Evolutionary conservation across 2,329 filamentous ascomycete species (phyloP).

Genomic region (Xenoacremonium recifei): DNA sequence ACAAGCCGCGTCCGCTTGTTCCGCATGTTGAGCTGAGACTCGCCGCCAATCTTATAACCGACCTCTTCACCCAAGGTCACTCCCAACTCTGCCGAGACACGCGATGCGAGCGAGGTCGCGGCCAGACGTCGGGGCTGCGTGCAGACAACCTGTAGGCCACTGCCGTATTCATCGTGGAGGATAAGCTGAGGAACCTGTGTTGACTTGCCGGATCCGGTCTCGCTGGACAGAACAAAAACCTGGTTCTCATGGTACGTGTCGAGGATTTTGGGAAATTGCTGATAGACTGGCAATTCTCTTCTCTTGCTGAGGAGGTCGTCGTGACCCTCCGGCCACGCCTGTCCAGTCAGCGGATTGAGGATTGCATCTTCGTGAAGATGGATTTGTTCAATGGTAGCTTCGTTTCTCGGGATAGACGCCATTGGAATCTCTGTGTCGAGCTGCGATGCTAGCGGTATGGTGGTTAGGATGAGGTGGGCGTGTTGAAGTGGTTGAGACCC

Average conservation of each 20-base stretch:
- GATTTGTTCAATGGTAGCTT: slow-evolving; percentile 13
- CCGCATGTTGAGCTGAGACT: slow-evolving; percentile 66
- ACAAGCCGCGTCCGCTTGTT: slow-evolving; percentile 5
- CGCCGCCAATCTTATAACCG: slow-evolving; percentile 84
- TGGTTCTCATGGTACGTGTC: slow-evolving; percentile 12
- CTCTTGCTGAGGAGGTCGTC: slow-evolving; percentile 6
- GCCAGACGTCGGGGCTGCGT: slow-evolving; percentile 87
- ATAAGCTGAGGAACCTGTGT: slow-evolving; percentile 15
- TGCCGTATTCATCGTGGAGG: slow-evolving; percentile 10
- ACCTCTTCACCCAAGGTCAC: slow-evolving; percentile 85
- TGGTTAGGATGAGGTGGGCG: no score
- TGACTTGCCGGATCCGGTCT: slow-evolving; percentile 17
- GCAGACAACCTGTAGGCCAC: slow-evolving; percentile 76
- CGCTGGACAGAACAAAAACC: slow-evolving; percentile 13
- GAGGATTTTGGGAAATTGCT: slow-evolving; percentile 6
- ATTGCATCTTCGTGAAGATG: slow-evolving; percentile 9
- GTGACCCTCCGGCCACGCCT: slow-evolving; percentile 6
- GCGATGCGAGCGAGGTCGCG: slow-evolving; percentile 86
- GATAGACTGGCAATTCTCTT: slow-evolving; percentile 17
- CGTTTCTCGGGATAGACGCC: no score
- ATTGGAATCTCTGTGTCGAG: no score
- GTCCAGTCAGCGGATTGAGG: slow-evolving; percentile 8
- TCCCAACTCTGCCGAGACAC: slow-evolving; percentile 85
- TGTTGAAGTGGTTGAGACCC: no score
- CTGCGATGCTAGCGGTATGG: no score